Evolutionary conservation across 441 rosid species (phyloP), one percentile per base, ranked within the genome.

Genomic region (Bocquillonia castaneifolia): DNA sequence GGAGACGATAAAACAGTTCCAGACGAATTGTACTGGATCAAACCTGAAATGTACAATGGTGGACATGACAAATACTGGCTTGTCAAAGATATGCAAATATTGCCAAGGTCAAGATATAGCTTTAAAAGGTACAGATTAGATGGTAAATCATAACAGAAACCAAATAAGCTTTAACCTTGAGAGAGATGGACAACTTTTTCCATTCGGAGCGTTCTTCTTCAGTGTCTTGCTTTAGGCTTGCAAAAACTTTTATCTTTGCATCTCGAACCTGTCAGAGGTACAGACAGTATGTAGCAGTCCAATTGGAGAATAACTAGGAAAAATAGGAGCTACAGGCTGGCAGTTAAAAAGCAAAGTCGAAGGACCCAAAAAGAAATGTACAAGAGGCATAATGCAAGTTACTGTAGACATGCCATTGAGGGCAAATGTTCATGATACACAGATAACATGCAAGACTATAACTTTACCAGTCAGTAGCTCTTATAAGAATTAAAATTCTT

Each of bases 191-290:
- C 73, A 94, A 70, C 50, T 82, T 84, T 76, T 78, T 84, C 99
- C 99, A 92, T 68, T 94, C 99, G 20, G 88, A 72, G 40, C 74
- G 69, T 54, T 86, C 97, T 77, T 89, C 96, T 64, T 87, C 93
- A 59, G 78, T 82, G 31, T 77, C 97, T 72, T 82, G 96, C 72
- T 88, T 90, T 44, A 92, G 74, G 79, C 84, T 85, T 72, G 83
- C 90, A 59, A 94, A 76, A 62, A 92, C 83, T 71, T 85, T 90
- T 44, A 92, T 78, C 82, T 95, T 95, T 45, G 90, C 83, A 76
- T 90, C 92, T 61, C 97, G 88, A 78, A 95, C 82, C 99, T 94
- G 80, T 50, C 54, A 72, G 60, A 48, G 39, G 25, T 55, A 71
- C 62, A 59, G 59, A 62, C 36, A 72, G 68, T 25, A 65, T 69